These are phyloP conservation scores for Rhipidocladum racemiflorum DNA, from an alignment of 176 grass and related monocot species.

Conservation along the genomic window DNA sequence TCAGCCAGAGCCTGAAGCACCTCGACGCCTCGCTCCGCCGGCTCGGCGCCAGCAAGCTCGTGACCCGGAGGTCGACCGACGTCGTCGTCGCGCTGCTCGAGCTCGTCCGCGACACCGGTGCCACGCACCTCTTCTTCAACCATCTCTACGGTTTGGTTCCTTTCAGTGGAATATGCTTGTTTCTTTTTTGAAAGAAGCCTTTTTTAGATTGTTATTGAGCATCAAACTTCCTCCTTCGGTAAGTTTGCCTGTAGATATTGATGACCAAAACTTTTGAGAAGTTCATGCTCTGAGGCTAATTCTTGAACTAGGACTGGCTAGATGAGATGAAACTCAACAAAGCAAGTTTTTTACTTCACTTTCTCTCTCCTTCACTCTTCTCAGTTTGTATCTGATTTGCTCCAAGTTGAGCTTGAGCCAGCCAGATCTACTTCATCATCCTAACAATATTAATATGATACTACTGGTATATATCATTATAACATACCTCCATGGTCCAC, in stretches of 20 bases:
- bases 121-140: conserved; percentile 94
- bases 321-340: conserved; percentile 7
- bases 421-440: conserved; percentile 2
- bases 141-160: conserved; percentile 74
- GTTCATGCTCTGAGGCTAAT: neutral
- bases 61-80: conserved; percentile 64
- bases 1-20: conserved; percentile 71
- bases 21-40: conserved; percentile 70
- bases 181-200: neutral
- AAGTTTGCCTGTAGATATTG: neutral
- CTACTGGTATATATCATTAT: neutral
- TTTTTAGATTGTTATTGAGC: conserved; percentile 10
- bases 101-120: conserved; percentile 58
- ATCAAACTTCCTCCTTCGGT: neutral
- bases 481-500: conserved; percentile 1
- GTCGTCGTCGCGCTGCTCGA: conserved; percentile 62
- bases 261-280: neutral
- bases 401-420: conserved; percentile 22
- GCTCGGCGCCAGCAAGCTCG: conserved; percentile 62
- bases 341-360: neutral
- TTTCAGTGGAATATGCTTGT: neutral
- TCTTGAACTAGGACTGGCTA: conserved; percentile 14
- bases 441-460: neutral
- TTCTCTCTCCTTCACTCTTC: neutral
- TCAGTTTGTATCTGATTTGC: conserved; percentile 1